Conservation (phyloP, 1,284 basidiomycete genomes). For the Malassezia equina region DNA sequence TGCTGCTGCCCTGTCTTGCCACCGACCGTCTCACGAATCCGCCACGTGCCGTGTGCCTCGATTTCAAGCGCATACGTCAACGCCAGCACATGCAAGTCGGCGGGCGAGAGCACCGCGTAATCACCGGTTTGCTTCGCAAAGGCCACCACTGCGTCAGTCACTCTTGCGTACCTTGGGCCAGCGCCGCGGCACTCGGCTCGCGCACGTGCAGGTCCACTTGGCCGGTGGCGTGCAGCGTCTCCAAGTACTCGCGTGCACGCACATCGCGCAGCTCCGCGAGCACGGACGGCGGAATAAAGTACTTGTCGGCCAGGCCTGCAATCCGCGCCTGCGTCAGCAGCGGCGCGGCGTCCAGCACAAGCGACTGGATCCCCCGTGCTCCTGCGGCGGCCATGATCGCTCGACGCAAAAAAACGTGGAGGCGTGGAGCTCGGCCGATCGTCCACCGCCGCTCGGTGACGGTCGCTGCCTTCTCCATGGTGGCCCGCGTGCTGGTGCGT, state of each 20-base stretch:
- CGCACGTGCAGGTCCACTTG: constrained; percentile 36
- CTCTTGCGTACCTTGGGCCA: constrained; percentile 12
- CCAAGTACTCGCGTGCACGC: constrained; percentile 36
- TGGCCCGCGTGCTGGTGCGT: background rate
- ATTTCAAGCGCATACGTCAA: constrained; percentile 70
- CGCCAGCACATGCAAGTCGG: constrained; percentile 84
- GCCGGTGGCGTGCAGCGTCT: constrained; percentile 28
- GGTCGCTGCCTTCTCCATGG: background rate
- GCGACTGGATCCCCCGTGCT: constrained; percentile 28
- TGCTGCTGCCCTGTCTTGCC: constrained; percentile 37
- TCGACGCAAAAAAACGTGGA: constrained; percentile 3
- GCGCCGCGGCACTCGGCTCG: constrained; percentile 35
- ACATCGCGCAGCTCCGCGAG: constrained; percentile 43
- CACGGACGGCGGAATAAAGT: constrained; percentile 38
- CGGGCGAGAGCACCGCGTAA: constrained; percentile 77
- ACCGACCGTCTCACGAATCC: constrained; percentile 52
- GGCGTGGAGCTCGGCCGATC: constrained; percentile 10
- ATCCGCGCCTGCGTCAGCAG: constrained; percentile 39
- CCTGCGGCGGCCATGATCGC: constrained; percentile 1
- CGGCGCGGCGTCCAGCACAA: constrained; percentile 44
- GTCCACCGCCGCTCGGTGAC: too few species aligned
- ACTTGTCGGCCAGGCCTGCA: constrained; percentile 34
- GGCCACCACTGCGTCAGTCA: constrained; percentile 59
- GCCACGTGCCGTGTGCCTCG: constrained; percentile 52
- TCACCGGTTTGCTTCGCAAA: constrained; percentile 95